Conservation (phyloP, 805 yeast species). For the Kregervanrija pseudodelftensis region DNA sequence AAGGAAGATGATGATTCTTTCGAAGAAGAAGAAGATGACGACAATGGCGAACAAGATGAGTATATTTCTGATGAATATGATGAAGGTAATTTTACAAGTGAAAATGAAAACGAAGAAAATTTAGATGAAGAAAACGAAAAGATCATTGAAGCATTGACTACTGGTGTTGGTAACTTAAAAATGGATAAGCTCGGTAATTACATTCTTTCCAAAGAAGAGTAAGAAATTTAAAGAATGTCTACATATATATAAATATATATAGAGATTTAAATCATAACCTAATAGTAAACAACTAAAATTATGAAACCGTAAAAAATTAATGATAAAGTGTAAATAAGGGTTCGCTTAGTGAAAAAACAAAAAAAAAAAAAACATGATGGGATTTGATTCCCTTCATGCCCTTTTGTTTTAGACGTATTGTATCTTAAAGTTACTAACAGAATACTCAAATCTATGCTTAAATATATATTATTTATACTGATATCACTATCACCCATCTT, state of each 20-base stretch:
- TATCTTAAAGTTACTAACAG: neutral
- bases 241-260: no score
- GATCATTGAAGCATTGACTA: conserved; percentile 63
- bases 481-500: no score
- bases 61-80: conserved; percentile 31
- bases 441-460: neutral
- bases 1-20: conserved; percentile 12
- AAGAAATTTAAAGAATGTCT: neutral
- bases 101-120: conserved; percentile 29
- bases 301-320: neutral
- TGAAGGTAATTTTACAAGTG: conserved; percentile 15
- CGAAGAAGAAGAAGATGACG: conserved; percentile 9
- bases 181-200: conserved; percentile 83
- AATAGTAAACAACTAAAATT: neutral
- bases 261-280: no score
- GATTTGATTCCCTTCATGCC: neutral
- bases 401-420: neutral
- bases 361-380: neutral
- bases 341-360: neutral
- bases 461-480: neutral
- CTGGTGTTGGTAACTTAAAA: conserved; percentile 58
- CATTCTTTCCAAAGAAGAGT: conserved; percentile 42
- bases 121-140: conserved; percentile 35
- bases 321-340: neutral
- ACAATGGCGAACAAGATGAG: conserved; percentile 14